phyloP scores from a whole-genome alignment of 192 early-diverging fungal species.

The Rhizoclosmatium globosum region DNA sequence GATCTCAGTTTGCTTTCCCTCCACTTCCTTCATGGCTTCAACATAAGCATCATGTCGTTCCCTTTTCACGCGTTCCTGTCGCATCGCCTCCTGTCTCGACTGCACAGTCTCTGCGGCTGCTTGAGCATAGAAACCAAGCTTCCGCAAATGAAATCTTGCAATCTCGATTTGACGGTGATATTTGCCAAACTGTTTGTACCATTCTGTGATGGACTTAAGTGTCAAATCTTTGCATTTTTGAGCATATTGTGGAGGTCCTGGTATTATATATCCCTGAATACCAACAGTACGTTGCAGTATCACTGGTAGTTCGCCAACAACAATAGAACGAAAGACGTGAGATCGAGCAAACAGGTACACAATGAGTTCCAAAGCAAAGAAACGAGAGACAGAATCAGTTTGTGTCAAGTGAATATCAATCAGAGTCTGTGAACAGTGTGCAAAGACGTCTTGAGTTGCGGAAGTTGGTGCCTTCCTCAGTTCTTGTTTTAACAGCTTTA shows the following conservation, averaged over 20 bases:
- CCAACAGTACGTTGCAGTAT: constrained; percentile 14
- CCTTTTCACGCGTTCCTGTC: constrained; percentile 15
- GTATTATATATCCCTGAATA: constrained; percentile 2
- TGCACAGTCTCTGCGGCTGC: neutral
- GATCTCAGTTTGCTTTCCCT: neutral
- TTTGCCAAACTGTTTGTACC: constrained; percentile 1
- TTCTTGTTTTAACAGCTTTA: neutral
- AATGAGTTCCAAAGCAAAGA: constrained; percentile 10
- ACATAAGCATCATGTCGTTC: constrained; percentile 19
- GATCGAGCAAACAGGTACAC: constrained; percentile 1
- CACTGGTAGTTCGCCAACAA: neutral
- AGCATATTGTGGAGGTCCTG: neutral
- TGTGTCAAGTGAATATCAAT: neutral
- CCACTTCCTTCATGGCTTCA: neutral
- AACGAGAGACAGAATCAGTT: constrained; percentile 7
- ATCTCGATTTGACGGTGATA: constrained; percentile 1
- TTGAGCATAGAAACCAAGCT: neutral
- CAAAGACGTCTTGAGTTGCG: neutral
- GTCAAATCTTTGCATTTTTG: neutral
- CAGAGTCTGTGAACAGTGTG: neutral
- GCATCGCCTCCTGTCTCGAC: constrained; percentile 1
- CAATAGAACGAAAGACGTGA: neutral
- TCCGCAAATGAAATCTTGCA: constrained; percentile 5
- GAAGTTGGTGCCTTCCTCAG: neutral
- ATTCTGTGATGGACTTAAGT: neutral